Evolutionary conservation across 2,329 filamentous ascomycete genomes (phyloP).

Genomic region (Trichoderma cornu-damae): DNA sequence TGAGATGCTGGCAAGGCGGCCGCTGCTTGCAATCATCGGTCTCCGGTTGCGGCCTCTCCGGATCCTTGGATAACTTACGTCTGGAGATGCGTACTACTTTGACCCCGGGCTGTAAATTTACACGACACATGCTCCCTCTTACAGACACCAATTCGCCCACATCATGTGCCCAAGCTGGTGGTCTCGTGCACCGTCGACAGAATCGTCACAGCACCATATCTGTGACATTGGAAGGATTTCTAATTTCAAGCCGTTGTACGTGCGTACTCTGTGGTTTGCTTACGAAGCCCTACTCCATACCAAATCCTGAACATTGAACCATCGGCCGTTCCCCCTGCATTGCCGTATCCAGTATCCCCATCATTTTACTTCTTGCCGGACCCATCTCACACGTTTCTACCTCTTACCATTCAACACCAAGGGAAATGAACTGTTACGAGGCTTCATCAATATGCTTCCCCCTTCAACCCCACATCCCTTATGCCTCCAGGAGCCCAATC

Average conservation of each 20-base stretch:
- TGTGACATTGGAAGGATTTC: background rate
- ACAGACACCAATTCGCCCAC: background rate
- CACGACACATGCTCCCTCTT: background rate
- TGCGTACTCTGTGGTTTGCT: background rate
- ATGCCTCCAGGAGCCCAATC: constrained; percentile 37
- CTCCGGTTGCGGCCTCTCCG: constrained; percentile 5
- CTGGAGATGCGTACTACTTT: background rate
- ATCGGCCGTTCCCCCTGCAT: background rate
- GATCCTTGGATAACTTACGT: background rate
- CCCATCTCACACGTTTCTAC: background rate
- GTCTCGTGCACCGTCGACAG: background rate
- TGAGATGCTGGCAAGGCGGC: constrained; percentile 14
- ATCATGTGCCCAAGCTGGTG: background rate
- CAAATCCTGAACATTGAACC: background rate
- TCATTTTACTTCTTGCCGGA: background rate
- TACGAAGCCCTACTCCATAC: background rate
- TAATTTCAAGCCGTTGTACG: background rate
- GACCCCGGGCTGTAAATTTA: background rate
- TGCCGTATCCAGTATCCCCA: background rate
- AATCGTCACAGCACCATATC: constrained; percentile 1
- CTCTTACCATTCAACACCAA: background rate
- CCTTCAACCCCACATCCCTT: background rate
- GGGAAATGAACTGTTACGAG: background rate
- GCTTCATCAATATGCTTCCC: background rate
- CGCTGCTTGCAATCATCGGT: background rate